Conservation (phyloP, 1,284 basidiomycete genomes). For the Rhodotorula sp. region DNA sequence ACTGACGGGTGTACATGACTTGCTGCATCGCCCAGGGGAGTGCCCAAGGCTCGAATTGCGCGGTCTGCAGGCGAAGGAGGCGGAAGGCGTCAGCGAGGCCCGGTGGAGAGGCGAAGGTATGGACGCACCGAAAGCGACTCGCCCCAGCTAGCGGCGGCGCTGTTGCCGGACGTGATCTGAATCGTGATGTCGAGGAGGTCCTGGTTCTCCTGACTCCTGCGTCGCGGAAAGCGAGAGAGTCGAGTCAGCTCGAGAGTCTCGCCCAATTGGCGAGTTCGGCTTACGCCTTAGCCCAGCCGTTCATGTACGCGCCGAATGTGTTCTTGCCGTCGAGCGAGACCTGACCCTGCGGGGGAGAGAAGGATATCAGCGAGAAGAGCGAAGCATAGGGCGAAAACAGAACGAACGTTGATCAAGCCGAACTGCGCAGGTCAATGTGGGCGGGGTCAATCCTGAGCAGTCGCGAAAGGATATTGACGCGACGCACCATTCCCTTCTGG, state of each 20-base stretch:
- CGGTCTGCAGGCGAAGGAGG: background rate
- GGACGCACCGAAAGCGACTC: slow-evolving; percentile 10
- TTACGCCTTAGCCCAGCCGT: background rate
- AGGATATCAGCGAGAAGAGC: background rate
- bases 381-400: no score
- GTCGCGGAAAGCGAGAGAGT: no score
- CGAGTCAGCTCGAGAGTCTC: no score
- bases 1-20: slow-evolving; percentile 22
- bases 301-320: background rate
- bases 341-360: background rate
- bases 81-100: background rate
- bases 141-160: slow-evolving; percentile 18
- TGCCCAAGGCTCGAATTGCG: slow-evolving; percentile 17
- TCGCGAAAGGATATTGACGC: background rate
- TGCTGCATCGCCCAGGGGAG: slow-evolving; percentile 9
- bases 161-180: background rate
- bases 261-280: no score
- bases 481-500: slow-evolving; percentile 30
- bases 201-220: slow-evolving; percentile 1
- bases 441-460: background rate
- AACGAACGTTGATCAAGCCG: slow-evolving; percentile 22
- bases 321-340: background rate
- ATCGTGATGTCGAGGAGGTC: slow-evolving; percentile 18
- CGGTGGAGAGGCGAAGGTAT: background rate
- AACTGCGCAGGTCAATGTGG: background rate